Base-by-base conservation (phyloP, 2,329 filamentous ascomycete genomes). In the Colletotrichum salicis region DNA sequence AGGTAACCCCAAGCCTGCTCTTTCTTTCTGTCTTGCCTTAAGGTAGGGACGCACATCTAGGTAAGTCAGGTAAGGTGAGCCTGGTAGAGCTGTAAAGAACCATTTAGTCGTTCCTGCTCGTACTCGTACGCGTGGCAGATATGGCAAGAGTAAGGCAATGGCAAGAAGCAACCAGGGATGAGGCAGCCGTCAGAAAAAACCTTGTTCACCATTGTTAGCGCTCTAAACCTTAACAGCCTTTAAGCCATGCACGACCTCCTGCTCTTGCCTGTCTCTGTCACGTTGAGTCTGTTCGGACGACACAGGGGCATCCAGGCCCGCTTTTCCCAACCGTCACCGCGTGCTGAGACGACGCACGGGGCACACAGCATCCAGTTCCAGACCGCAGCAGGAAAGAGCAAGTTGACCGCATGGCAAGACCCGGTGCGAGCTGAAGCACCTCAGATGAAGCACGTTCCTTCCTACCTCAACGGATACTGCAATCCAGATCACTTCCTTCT, bases 191-290 rank as follows among this genome's bases (percentile, higher is more conserved):
- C 61, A 48, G 51, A 51, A 67, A 48, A 51, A 71, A 67, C 64
- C 64, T 71, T 62, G 67, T 56, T 61, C 37, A 8, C 22, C n/a
- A n/a, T 33, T 67, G 41, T 33, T 24, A 59, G 35, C 41, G 33
- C 57, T 54, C 54, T 45, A 71, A 70, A 71, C 64, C 69, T 68
- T 59, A 71, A 63, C 64, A 51, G 19, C 13, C 12, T 71, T 63
- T 68, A 59, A 45, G 59, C 64, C 69, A 51, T 62, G 64, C 64
- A 59, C 45, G 22, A 57, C 37, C 51, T 24, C n/a, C 51, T 54
- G 51, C 24, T 27, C 51, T 45, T 5, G 22, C 24, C 57, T 45
- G 57, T 10, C 22, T n/a, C 22, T n/a, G 15, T 59, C 22, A 24
- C 51, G 24, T 8, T 29, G 51, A 54, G 22, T 59, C 58, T 64